Evolutionary conservation across 441 rosid species (phyloP).

Genomic region (Brassica balearica): DNA sequence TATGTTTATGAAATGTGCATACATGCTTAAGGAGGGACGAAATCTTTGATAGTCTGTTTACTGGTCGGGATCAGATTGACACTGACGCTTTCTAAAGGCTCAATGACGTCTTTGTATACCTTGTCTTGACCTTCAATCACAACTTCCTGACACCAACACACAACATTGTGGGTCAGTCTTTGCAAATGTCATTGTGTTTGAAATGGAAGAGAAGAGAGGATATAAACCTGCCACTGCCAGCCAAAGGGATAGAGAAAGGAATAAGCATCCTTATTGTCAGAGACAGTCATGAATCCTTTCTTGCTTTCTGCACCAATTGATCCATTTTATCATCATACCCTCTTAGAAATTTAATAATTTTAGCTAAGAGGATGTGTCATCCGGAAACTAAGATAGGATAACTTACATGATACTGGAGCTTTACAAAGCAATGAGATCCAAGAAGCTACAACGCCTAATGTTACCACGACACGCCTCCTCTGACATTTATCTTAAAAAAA

Average conservation of each 20-base stretch:
- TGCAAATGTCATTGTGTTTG: background rate
- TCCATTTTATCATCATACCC: conserved; percentile 62
- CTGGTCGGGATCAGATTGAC: conserved; percentile 67
- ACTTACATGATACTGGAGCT: conserved; percentile 57
- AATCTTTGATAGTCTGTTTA: conserved; percentile 77
- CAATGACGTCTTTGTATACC: background rate
- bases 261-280: conserved; percentile 80
- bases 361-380: background rate
- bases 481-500: conserved; percentile 35
- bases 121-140: background rate
- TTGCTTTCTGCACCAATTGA: conserved; percentile 98
- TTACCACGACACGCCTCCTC: conserved; percentile 71
- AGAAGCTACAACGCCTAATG: conserved; percentile 60
- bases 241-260: conserved; percentile 88
- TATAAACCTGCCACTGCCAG: conserved; percentile 91
- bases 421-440: conserved; percentile 52
- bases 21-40: no score
- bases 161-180: background rate
- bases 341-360: conserved; percentile 54
- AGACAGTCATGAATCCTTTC: conserved; percentile 62
- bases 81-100: conserved; percentile 65
- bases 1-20: no score
- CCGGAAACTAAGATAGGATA: background rate
- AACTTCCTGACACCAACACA: background rate
- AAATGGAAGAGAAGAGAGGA: background rate